Evolutionary conservation across 2,329 filamentous ascomycete genomes (phyloP).

Genomic region (Fusarium torreyae): DNA sequence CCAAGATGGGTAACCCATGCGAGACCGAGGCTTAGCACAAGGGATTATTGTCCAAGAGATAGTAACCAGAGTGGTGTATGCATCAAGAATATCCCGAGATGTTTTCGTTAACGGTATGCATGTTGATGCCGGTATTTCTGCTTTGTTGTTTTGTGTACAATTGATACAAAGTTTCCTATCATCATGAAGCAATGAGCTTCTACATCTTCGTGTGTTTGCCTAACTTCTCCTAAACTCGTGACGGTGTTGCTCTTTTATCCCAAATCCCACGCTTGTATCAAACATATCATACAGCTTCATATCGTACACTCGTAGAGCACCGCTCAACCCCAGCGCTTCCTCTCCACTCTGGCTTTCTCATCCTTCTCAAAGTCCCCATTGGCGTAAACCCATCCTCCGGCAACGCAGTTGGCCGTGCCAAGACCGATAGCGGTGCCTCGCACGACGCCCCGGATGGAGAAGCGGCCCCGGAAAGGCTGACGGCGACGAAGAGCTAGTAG

Average conservation of each 20-base stretch:
- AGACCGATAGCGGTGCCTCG: slow-evolving; percentile 66
- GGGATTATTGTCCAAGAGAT: too few species aligned
- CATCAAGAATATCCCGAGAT: too few species aligned
- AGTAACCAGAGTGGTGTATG: too few species aligned
- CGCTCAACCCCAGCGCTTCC: slow-evolving; percentile 65
- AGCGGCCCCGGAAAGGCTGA: slow-evolving; percentile 58
- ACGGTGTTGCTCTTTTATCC: not conserved
- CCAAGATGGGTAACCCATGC: too few species aligned
- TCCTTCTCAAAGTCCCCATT: slow-evolving; percentile 67
- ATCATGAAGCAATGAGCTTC: not conserved
- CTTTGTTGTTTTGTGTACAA: too few species aligned
- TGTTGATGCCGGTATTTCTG: too few species aligned
- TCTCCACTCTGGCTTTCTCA: slow-evolving; percentile 62
- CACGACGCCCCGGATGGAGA: slow-evolving; percentile 66
- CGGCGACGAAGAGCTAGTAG: slow-evolving; percentile 67
- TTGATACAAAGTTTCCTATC: too few species aligned
- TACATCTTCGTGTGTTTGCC: not conserved
- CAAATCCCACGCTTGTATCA: slow-evolving; percentile 3
- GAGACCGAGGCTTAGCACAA: too few species aligned
- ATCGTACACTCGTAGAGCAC: slow-evolving; percentile 41
- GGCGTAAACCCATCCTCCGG: slow-evolving; percentile 67
- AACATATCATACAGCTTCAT: slow-evolving; percentile 30
- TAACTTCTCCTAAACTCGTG: not conserved
- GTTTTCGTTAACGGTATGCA: too few species aligned
- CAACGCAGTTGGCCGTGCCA: slow-evolving; percentile 63